Base-by-base conservation (phyloP, 345 rosid species). In the Erodium maritimum region DNA sequence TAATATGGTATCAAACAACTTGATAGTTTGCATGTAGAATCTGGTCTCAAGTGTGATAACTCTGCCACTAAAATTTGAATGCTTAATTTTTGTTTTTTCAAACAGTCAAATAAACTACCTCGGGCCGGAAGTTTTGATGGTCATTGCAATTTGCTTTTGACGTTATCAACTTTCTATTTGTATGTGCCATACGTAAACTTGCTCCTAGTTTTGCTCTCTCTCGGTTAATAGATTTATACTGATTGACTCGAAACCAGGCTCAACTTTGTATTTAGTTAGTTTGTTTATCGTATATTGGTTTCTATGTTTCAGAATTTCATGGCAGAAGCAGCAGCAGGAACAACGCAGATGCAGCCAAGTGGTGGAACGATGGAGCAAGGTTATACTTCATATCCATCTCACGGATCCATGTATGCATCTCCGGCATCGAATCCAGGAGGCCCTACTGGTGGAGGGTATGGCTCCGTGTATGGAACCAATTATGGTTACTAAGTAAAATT, bases 321-420 rank as follows among this genome's bases (percentile, higher is more conserved):
- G 91, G 90, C 96, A 23, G 99, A 94, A 69, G 95, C 95, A 22
- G 95, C 79, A 52, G 89, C 80, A 7, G 70, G 76, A 21, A 77
- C 84, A 2, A 56, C 81, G 33, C 95, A 82, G 66, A 42, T 77
- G 19, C n/a, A n/a, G n/a, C 95, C 75, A 61, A 37, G 82, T 0
- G 79, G 74, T 33, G 87, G 80, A 5, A 59, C 77, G 14, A 61
- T 85, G 24, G 97, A 89, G 64, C 99, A 86, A 78, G 91, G 85
- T 11, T 93, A 89, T 72, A 87, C 87, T 72, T 86, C 97, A 0
- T 93, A 93, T 48, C 88, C 87, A 25, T 73, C 82, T 24, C 97
- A 88, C 2, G 69, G 93, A 34, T 84, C 98, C 12, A 76, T 86
- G 23, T 91, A 91, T 23, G 77, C 95, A 19, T 77, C 95, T 2